Evolutionary conservation across 768 basidiomycete species (phyloP), one percentile per base, ranked within the genome.

Genomic region (Solioccasus polychromus): DNA sequence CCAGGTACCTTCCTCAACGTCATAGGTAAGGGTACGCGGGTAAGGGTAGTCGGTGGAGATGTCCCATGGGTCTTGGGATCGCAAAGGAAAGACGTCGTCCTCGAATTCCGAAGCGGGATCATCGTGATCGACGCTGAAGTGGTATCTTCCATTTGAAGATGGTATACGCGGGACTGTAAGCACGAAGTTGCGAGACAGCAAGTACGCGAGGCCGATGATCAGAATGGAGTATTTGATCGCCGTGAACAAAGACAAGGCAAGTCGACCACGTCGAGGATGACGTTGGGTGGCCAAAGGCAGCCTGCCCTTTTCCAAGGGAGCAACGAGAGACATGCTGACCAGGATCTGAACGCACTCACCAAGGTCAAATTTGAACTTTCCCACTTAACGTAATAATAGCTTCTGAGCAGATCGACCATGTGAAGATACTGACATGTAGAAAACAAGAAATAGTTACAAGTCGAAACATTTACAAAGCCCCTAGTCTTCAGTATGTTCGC

Each of bases 1-100:
- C 85, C 85, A 88, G 28, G 86, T 88, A 8, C 85, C 86, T 58
- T 87, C 82, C 32, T 74, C 69, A 12, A 87, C 85, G 45, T 85
- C 79, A 59, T 82, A 88, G 44, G 77, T 73, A 25, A 87, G 68
- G 17, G 64, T 65, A n/a, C 85, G 79, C 2, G 83, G 80, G 63
- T 79, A 77, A n/a, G 78, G 73, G 53, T 77, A 86, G 67, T 87
- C 81, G 18, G 83, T 85, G 18, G 85, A 86, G 49, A 88, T 87
- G 57, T 88, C 85, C 83, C 84, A 88, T 7, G 64, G 52, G 17
- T 69, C 61, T 6, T 67, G 67, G 30, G 72, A 71, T 26, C 83
- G 82, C 20, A 84, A 62, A 18, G 85, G 85, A 71, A 78, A 88
- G 22, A 80, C 57, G 48, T 86, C 64, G 46, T 77, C 76, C 54